Percentiles rank a stretch among this genome's conserved stretches.
Conservation (phyloP, 345 rosid species). For the Cardamine chenopodiifolia region DNA sequence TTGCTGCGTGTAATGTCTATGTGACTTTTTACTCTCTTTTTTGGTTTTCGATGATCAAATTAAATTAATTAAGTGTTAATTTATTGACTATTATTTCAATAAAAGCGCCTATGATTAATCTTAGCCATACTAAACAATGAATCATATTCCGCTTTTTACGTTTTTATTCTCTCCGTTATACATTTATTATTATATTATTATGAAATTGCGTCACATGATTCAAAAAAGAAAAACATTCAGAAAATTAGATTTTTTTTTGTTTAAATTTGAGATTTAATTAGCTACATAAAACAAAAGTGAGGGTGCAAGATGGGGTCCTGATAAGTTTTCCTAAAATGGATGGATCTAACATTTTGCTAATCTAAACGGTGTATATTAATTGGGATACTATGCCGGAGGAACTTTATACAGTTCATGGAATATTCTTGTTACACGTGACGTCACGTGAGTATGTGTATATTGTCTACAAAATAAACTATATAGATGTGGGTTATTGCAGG, state of each 20-base stretch:
- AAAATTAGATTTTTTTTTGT: no score
- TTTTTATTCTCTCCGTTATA: background rate
- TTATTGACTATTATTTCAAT: constrained; percentile 14
- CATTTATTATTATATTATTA: background rate
- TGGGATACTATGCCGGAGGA: background rate
- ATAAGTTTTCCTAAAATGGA: no score
- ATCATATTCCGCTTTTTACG: constrained; percentile 22
- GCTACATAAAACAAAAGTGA: no score
- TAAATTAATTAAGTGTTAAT: background rate
- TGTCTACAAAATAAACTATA: background rate
- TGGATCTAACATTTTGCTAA: background rate
- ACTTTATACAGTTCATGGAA: constrained; percentile 24
- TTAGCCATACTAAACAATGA: constrained; percentile 19
- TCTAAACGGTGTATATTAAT: background rate
- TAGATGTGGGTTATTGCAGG: background rate
- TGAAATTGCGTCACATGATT: background rate
- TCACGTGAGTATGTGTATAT: background rate
- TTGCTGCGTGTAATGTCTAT: background rate
- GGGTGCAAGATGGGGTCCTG: no score
- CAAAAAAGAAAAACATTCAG: background rate
- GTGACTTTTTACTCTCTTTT: background rate
- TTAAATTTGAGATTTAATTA: no score
- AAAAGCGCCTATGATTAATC: constrained; percentile 21
- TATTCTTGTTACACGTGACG: constrained; percentile 39
- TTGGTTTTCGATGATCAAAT: background rate